Percentiles rank a stretch among this genome's conserved stretches.
These are phyloP conservation scores for Pythium scleroteichum DNA, from an alignment of 352 stramenopile species.

Conservation along the genomic window DNA sequence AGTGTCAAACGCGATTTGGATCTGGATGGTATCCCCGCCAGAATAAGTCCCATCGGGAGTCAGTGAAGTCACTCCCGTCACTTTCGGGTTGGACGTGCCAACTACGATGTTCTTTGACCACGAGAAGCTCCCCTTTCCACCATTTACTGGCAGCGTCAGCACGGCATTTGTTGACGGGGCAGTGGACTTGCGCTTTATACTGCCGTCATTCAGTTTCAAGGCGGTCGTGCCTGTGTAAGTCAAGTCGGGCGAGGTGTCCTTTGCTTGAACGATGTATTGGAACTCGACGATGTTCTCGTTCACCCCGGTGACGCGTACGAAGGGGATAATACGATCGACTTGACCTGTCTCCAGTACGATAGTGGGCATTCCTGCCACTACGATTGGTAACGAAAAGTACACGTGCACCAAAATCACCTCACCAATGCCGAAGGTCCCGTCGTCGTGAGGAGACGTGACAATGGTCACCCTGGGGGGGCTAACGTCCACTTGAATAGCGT, in stretches of 20 bases:
- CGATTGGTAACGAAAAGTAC: constrained; percentile 65
- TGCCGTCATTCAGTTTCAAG: constrained; percentile 57
- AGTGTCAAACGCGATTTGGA: constrained; percentile 55
- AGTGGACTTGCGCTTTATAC: constrained; percentile 55
- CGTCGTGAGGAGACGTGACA: constrained; percentile 56
- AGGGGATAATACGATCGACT: constrained; percentile 62
- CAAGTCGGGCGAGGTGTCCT: constrained; percentile 69
- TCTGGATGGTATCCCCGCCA: constrained; percentile 57
- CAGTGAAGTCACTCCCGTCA: constrained; percentile 41
- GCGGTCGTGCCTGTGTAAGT: constrained; percentile 51
- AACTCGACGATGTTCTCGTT: constrained; percentile 60
- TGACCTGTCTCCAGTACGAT: constrained; percentile 66
- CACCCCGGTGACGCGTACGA: constrained; percentile 41
- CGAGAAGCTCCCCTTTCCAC: constrained; percentile 57
- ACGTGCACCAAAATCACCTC: constrained; percentile 73
- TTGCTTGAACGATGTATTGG: constrained; percentile 68
- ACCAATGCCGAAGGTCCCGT: constrained; percentile 75
- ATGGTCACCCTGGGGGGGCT: constrained; percentile 41
- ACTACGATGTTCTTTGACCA: constrained; percentile 76
- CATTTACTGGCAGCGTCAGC: constrained; percentile 53
- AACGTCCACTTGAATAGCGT: constrained; percentile 53
- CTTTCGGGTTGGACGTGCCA: constrained; percentile 54
- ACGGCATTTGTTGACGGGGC: constrained; percentile 49
- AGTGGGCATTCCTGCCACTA: constrained; percentile 54
- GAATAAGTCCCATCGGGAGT: constrained; percentile 51